phyloP scores from a whole-genome alignment of 495 filamentous ascomycete species.

The Talaromyces stipitatus region DNA sequence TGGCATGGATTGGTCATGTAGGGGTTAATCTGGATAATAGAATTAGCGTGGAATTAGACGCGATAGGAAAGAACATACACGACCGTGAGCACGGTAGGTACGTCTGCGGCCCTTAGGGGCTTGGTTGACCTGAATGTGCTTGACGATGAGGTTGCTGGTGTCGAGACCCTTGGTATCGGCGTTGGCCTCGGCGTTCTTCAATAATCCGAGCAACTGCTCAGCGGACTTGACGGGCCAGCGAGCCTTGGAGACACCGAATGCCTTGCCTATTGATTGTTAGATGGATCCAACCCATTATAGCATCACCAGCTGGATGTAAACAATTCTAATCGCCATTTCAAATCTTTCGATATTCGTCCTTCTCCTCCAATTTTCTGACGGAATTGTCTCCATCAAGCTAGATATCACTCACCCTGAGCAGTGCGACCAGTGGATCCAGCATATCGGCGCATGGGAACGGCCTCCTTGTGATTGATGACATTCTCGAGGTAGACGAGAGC shows the following conservation, averaged over 20 bases:
- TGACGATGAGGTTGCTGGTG: slow-evolving; percentile 90
- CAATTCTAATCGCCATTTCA: not conserved
- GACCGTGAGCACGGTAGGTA: slow-evolving; percentile 99
- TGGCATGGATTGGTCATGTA: slow-evolving; percentile 99
- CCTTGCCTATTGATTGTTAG: slow-evolving; percentile 66
- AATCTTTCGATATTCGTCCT: slow-evolving; percentile 5
- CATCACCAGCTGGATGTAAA: not conserved
- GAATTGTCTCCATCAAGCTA: too few species aligned
- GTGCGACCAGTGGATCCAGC: slow-evolving; percentile 86
- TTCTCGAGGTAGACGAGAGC: slow-evolving; percentile 94
- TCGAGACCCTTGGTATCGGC: slow-evolving; percentile 98
- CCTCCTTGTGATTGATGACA: slow-evolving; percentile 89
- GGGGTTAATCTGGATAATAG: slow-evolving; percentile 73
- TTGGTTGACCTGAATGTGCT: slow-evolving; percentile 99
- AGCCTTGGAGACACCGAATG: slow-evolving; percentile 92
- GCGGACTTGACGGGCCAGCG: slow-evolving; percentile 99
- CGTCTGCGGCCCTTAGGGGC: slow-evolving; percentile 95
- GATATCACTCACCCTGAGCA: slow-evolving; percentile 90
- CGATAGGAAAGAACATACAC: slow-evolving; percentile 58
- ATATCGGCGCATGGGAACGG: slow-evolving; percentile 94
- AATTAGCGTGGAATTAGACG: not conserved
- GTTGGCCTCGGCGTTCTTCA: slow-evolving; percentile 99
- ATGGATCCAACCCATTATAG: not conserved
- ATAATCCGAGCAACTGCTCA: slow-evolving; percentile 91
- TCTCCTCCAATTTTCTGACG: too few species aligned